phyloP scores from a whole-genome alignment of 2,329 filamentous ascomycete species.

The Thelonectria rubi region DNA sequence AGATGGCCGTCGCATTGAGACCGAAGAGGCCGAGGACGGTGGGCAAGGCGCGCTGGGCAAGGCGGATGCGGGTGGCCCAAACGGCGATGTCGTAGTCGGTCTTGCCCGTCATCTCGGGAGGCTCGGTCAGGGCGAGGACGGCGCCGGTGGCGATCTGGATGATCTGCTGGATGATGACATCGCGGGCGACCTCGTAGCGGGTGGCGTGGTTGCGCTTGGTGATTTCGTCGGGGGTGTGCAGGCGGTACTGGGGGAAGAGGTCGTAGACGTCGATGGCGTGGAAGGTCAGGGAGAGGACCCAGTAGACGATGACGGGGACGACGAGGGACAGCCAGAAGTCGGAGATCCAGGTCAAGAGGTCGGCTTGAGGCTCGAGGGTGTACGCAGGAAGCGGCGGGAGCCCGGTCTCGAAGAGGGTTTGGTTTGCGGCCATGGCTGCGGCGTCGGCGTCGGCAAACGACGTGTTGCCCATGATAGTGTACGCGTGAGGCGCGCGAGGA shows the following conservation, averaged over 20 bases:
- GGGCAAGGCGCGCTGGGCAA: conserved; percentile 82
- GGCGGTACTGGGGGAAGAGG: conserved; percentile 86
- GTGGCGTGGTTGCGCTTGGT: conserved; percentile 86
- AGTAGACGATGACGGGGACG: conserved; percentile 85
- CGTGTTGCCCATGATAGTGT: conserved; percentile 52
- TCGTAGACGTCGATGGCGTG: conserved; percentile 88
- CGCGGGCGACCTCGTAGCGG: conserved; percentile 84
- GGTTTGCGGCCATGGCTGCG: conserved; percentile 57
- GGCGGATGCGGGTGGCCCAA: conserved; percentile 84
- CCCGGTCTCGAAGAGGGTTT: conserved; percentile 62
- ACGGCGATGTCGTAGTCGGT: conserved; percentile 88
- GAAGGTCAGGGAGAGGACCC: conserved; percentile 85
- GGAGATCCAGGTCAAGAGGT: conserved; percentile 79
- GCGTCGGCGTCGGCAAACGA: conserved; percentile 39
- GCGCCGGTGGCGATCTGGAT: conserved; percentile 82
- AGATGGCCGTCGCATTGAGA: conserved; percentile 77
- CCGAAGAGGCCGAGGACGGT: conserved; percentile 75
- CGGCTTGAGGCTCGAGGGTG: conserved; percentile 72
- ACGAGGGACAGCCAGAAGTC: conserved; percentile 83
- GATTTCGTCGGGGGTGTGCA: conserved; percentile 95
- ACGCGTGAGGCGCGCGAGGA: conserved; percentile 6
- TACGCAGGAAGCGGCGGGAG: conserved; percentile 90
- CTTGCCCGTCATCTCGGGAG: conserved; percentile 76
- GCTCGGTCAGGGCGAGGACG: conserved; percentile 75
- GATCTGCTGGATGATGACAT: conserved; percentile 90